phyloP scores from a whole-genome alignment of 106 monocot species.

The Narthecium ossifragum region DNA sequence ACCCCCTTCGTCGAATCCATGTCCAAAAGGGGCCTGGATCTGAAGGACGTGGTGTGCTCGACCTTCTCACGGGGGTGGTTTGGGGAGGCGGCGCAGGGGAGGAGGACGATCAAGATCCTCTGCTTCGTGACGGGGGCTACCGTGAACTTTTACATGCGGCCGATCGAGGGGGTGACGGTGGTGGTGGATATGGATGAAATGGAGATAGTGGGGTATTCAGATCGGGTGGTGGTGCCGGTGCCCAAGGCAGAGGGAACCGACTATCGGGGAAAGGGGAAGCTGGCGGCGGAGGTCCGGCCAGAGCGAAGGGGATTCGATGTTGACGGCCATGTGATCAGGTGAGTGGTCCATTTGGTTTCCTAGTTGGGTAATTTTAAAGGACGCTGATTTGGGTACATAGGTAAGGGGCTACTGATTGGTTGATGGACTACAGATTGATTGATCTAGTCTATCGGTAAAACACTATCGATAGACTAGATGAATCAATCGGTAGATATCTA shows the following conservation, averaged over 20 bases:
- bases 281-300: constrained; percentile 33
- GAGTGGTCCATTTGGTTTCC: too few species aligned
- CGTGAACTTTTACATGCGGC: constrained; percentile 48
- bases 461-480: too few species aligned
- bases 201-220: constrained; percentile 45
- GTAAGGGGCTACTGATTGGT: too few species aligned
- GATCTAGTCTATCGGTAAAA: too few species aligned
- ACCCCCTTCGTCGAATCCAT: constrained; percentile 57
- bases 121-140: constrained; percentile 50
- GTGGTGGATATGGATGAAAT: constrained; percentile 58
- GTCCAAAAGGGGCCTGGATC: constrained; percentile 24
- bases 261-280: constrained; percentile 26
- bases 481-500: too few species aligned
- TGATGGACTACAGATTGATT: too few species aligned
- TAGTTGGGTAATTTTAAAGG: too few species aligned
- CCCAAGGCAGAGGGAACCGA: constrained; percentile 52
- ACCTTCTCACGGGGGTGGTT: constrained; percentile 64
- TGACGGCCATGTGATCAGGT: constrained; percentile 62
- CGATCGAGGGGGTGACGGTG: constrained; percentile 57
- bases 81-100: constrained; percentile 22
- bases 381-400: too few species aligned
- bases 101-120: constrained; percentile 34
- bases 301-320: constrained; percentile 44
- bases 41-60: constrained; percentile 37
- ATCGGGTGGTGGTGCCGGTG: constrained; percentile 33